A percentile compares a stretch with the other conserved stretches of the same genome.
These are phyloP conservation scores for Candida ascalaphidarum DNA, from an alignment of 805 yeast species.

Conservation along the genomic window DNA sequence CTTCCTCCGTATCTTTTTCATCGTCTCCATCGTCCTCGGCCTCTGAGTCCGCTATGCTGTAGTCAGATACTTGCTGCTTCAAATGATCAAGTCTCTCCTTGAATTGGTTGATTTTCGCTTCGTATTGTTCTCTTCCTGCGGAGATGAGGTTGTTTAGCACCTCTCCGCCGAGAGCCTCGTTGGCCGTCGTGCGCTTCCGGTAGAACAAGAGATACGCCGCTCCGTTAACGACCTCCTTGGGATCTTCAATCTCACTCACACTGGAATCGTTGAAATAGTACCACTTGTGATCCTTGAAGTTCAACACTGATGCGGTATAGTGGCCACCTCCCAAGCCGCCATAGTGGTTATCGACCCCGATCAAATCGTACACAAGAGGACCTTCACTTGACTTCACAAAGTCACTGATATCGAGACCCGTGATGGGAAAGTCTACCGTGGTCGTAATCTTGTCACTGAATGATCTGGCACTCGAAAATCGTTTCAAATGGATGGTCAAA, in stretches of 20 bases:
- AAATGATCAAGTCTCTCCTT: slow-evolving; percentile 7
- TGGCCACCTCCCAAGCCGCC: slow-evolving; percentile 98
- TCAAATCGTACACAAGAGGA: slow-evolving; percentile 61
- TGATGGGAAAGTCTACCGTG: slow-evolving; percentile 80
- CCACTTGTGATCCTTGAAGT: slow-evolving; percentile 73
- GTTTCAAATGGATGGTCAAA: slow-evolving; percentile 77
- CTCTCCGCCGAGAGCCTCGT: slow-evolving; percentile 39
- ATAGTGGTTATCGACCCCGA: slow-evolving; percentile 91
- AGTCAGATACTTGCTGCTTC: slow-evolving; percentile 7
- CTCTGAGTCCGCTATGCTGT: slow-evolving; percentile 2
- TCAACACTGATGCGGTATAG: slow-evolving; percentile 84
- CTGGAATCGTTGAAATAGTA: slow-evolving; percentile 84
- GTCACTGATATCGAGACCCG: slow-evolving; percentile 64
- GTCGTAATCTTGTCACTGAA: slow-evolving; percentile 86
- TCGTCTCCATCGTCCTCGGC: slow-evolving; percentile 4
- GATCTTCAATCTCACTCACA: slow-evolving; percentile 49
- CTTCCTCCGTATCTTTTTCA: slow-evolving; percentile 2
- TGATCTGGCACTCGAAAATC: slow-evolving; percentile 78
- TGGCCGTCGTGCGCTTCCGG: slow-evolving; percentile 40
- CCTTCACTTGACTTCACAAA: slow-evolving; percentile 35
- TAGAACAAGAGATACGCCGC: slow-evolving; percentile 88
- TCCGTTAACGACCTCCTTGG: slow-evolving; percentile 54
- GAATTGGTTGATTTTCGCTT: slow-evolving; percentile 5
- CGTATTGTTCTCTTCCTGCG: slow-evolving; percentile 25
- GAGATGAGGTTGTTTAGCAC: slow-evolving; percentile 31